Conservation (phyloP, 2,329 filamentous ascomycete species). For the Stemphylium lycopersici region DNA sequence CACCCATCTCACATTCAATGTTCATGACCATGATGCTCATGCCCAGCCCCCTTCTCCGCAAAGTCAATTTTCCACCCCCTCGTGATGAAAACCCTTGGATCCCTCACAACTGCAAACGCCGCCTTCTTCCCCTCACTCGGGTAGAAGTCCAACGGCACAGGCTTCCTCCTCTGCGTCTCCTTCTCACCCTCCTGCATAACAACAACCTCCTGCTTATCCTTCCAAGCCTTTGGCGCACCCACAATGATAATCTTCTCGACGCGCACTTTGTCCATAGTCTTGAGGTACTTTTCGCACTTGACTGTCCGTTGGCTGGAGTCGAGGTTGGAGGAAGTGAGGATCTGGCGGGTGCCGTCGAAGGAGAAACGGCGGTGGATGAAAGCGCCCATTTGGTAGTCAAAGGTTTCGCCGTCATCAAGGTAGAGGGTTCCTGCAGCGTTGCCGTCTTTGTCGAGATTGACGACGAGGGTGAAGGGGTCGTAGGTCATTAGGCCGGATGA, state of each 20-base stretch:
- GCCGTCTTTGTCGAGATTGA: constrained; percentile 71
- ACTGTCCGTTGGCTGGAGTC: constrained; percentile 58
- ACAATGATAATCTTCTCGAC: constrained; percentile 87
- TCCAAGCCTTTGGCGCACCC: constrained; percentile 77
- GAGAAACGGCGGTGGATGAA: constrained; percentile 86
- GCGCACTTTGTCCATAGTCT: constrained; percentile 76
- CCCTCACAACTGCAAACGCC: constrained; percentile 67
- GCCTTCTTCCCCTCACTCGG: constrained; percentile 61
- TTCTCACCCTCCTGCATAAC: constrained; percentile 65
- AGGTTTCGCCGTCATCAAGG: constrained; percentile 91
- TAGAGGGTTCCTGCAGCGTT: constrained; percentile 85
- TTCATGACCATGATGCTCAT: constrained; percentile 33
- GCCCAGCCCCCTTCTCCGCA: constrained; percentile 19
- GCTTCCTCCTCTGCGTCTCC: constrained; percentile 51
- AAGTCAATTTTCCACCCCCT: constrained; percentile 70
- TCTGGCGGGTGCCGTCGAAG: constrained; percentile 61
- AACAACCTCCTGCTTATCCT: constrained; percentile 65
- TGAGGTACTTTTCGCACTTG: constrained; percentile 75
- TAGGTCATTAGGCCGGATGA: constrained; percentile 89
- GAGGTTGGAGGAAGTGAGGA: constrained; percentile 68
- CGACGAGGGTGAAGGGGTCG: constrained; percentile 91
- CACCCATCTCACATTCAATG: constrained; percentile 10
- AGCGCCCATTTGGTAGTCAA: constrained; percentile 82
- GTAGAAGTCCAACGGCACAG: constrained; percentile 66
- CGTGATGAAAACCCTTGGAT: constrained; percentile 66